A percentile compares a stretch with the other conserved stretches of the same genome.
These are phyloP conservation scores for Penicillium roqueforti DNA, from an alignment of 495 filamentous ascomycete genomes.

Conservation along the genomic window DNA sequence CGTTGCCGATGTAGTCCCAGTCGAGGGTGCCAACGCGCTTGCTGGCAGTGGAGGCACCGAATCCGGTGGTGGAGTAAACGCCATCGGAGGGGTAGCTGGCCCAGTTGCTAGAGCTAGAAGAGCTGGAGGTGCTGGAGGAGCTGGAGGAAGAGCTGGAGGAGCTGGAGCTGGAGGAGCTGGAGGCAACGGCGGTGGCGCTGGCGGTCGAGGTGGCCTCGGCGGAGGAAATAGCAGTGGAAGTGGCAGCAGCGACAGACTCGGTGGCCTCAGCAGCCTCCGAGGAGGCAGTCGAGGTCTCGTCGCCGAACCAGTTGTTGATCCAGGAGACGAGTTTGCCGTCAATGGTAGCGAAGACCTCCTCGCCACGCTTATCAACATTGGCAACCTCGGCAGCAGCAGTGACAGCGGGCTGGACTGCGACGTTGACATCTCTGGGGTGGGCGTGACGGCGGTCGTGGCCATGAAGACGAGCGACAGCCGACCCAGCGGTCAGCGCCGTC, in stretches of 20 bases:
- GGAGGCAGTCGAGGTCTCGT: conserved; percentile 20
- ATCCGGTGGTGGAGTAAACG: conserved; percentile 27
- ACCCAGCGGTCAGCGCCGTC: conserved; percentile 41
- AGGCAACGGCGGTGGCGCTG: conserved; percentile 10
- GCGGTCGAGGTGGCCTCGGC: conserved; percentile 12
- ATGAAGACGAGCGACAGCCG: conserved; percentile 41
- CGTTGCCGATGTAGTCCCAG: conserved; percentile 40
- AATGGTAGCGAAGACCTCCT: conserved; percentile 57
- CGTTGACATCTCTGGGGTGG: conserved; percentile 28
- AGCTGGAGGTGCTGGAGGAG: conserved; percentile 16
- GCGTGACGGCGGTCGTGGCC: conserved; percentile 46
- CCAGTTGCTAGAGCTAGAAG: conserved; percentile 27
- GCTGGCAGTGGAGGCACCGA: conserved; percentile 26
- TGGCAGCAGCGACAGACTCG: conserved; percentile 14
- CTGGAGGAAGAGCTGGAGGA: conserved; percentile 14
- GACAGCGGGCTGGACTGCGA: conserved; percentile 32
- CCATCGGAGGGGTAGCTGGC: conserved; percentile 18
- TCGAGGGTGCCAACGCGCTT: conserved; percentile 16
- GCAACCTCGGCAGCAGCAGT: conserved; percentile 52
- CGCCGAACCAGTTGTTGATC: conserved; percentile 58
- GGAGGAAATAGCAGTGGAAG: conserved; percentile 19
- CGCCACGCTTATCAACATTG: conserved; percentile 39
- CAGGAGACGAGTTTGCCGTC: conserved; percentile 58
- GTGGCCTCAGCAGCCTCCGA: conserved; percentile 8
- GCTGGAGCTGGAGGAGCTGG: conserved; percentile 17